Evolutionary conservation across 1,139 yeast species (phyloP), one percentile per base, ranked within the genome.

Genomic region (Saccharomycopsis phalli): DNA sequence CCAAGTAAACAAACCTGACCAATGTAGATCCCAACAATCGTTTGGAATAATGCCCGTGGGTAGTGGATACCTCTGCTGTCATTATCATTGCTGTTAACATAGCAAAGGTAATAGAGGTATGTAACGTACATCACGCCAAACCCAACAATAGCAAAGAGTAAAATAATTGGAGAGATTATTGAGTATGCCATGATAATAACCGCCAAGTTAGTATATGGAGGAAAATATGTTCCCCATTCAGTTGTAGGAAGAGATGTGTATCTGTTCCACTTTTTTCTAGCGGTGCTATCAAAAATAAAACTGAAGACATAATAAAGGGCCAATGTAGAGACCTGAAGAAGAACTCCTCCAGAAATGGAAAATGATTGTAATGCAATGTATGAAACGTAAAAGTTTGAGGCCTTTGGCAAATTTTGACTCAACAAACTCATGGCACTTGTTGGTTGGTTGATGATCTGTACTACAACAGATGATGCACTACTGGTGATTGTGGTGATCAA

Each of bases 401-500:
- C 74, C 46, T 71, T 72, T 40, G 91, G 91, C 46, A 81, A 63
- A 48, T 76, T 75, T 22, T 65, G 51, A 4, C 82, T 74, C 50
- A 81, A 65, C 37, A 78, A 56, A 2, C 62, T 57, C 72, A 79
- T 68, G 4, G 81, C 82, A 28, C 60, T 52, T 2, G 61, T 47
- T 28, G 88, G 87, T 13, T 75, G 57, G 11, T 61, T 55, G 16
- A 67, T 58, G 40, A 78, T 74, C 45, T 76, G 71, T 11, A 68
- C 61, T 5, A 76, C 74, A 3, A 80, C 78, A 2, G 91, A 69
- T 10, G 94, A 66, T 11, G 94, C 83, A 36, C 95, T 76, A 10
- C 95, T 83, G 17, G 94, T 68, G 45, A 84, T 59, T 1, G 96
- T 84, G 40, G 84, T 71, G 40, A 87, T 87, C 48, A 88, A 60